These are phyloP conservation scores for Cymodocea nodosa DNA, from an alignment of 116 monocot species.

Conservation along the genomic window DNA sequence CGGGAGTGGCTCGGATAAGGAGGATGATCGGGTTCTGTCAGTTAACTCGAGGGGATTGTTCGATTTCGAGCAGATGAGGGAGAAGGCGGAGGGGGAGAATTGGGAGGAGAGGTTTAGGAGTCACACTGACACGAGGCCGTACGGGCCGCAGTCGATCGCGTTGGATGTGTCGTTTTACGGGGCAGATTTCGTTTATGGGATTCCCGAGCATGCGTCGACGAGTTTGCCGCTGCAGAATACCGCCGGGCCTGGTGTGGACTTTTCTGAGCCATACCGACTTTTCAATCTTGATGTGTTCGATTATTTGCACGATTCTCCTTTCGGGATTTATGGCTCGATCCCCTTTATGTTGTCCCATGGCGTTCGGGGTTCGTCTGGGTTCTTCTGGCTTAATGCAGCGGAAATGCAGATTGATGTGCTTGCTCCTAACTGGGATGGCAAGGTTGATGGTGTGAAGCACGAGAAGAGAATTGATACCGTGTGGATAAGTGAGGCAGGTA, in stretches of 20 bases:
- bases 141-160: conserved; percentile 82
- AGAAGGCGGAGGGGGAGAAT: conserved; percentile 54
- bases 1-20: conserved; percentile 16
- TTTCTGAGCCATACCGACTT: conserved; percentile 87
- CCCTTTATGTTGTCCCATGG: conserved; percentile 93
- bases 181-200: conserved; percentile 87
- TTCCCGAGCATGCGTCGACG: conserved; percentile 81
- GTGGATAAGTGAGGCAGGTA: conserved; percentile 95
- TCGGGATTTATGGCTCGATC: conserved; percentile 88
- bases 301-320: conserved; percentile 79
- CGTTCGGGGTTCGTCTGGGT: conserved; percentile 37
- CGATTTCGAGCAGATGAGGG: conserved; percentile 75
- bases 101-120: conserved; percentile 86
- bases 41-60: conserved; percentile 84
- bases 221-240: conserved; percentile 58
- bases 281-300: conserved; percentile 97
- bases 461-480: conserved; percentile 47
- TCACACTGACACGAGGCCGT: conserved; percentile 72
- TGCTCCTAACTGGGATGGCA: conserved; percentile 66
- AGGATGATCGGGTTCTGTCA: conserved; percentile 50
- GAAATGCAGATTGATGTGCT: conserved; percentile 99
- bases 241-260: conserved; percentile 70
- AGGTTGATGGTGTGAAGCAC: background rate
- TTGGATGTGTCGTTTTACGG: conserved; percentile 86
- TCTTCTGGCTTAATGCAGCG: conserved; percentile 99